phyloP scores from a whole-genome alignment of 352 stramenopile genomes.

The Sclerospora graminicola region DNA sequence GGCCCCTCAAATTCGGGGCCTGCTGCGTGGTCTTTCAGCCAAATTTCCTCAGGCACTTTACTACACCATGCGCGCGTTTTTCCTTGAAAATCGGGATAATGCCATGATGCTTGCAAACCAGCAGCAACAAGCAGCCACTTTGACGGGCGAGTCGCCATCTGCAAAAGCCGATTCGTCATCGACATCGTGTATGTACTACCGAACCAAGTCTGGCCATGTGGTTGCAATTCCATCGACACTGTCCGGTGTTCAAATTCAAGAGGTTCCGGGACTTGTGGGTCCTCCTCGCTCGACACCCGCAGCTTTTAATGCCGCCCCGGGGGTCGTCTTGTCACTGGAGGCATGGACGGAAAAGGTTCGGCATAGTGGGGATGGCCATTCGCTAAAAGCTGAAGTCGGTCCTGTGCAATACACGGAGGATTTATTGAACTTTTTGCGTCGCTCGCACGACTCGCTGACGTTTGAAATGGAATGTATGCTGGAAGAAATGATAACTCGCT shows the following conservation, averaged over 20 bases:
- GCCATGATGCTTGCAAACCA: conserved; percentile 40
- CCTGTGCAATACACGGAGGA: conserved; percentile 87
- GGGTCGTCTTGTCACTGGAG: conserved; percentile 56
- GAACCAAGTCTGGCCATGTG: conserved; percentile 71
- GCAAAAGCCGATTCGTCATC: conserved; percentile 15
- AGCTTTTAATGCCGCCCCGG: conserved; percentile 56
- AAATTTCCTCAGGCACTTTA: conserved; percentile 98
- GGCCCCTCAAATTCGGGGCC: conserved; percentile 77
- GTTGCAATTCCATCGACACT: conserved; percentile 57
- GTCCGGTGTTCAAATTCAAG: conserved; percentile 46
- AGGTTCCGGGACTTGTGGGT: conserved; percentile 65
- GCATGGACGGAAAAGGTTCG: conserved; percentile 58
- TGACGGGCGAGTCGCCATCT: conserved; percentile 15
- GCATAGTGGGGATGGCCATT: conserved; percentile 19
- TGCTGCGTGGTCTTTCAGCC: conserved; percentile 71
- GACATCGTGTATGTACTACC: conserved; percentile 45
- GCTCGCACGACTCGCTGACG: conserved; percentile 79
- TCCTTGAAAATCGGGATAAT: conserved; percentile 94
- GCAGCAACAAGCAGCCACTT: conserved; percentile 12
- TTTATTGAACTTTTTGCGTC: conserved; percentile 92
- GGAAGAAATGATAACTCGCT: conserved; percentile 97
- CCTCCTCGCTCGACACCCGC: conserved; percentile 46
- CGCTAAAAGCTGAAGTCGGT: conserved; percentile 57
- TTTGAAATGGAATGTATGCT: conserved; percentile 97
- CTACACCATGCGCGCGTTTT: conserved; percentile 97